Base-by-base conservation (phyloP, 345 rosid genomes). In the Lagerstroemia speciosa region DNA sequence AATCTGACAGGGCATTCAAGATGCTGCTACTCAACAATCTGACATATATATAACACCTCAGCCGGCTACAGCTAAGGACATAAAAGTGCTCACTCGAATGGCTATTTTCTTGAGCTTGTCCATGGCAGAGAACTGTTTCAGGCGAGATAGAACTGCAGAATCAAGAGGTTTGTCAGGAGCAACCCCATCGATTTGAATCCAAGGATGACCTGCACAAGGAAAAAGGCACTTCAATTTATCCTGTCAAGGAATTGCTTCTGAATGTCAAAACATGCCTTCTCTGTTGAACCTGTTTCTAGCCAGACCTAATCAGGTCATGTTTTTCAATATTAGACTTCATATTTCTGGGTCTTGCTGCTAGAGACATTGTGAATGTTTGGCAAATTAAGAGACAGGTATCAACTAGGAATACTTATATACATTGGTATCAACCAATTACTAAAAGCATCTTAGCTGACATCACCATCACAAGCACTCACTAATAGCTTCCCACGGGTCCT, bases 81-180 rank as follows among this genome's bases (percentile, higher is more conserved):
- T 61, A 5, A 17, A 10, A 17, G 17, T 70, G 69, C 86, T 76
- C 43, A 90, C 99, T 81, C 90, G 83, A 72, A 93, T 85, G 70
- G 91, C 99, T 76, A 93, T 87, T 81, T 88, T 89, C 89, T 91
- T 94, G 76, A 94, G 85, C 84, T 88, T 94, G 86, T 87, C 88
- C 97, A 94, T 86, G 48, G 96, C 99, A 65, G 97, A 94, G 75
- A 94, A 94, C 75, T 91, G 92, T 78, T 81, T 91, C 83, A 94
- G 73, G 63, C 97, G 96, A 69, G 82, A 81, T 29, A 91, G 74
- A 73, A 94, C 97, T 27, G 99, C 99, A 64, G 96, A 82, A 80
- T 94, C 96, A 37, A 93, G 87, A 83, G 97, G 99, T 74, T 77
- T 89, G 72, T 93, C 96, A n/a, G 91, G 95, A 46, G 99, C 97